Percentiles rank a stretch among this genome's conserved stretches.
phyloP scores from a whole-genome alignment of 495 filamentous ascomycete species.

The Trichoderma parareesei region DNA sequence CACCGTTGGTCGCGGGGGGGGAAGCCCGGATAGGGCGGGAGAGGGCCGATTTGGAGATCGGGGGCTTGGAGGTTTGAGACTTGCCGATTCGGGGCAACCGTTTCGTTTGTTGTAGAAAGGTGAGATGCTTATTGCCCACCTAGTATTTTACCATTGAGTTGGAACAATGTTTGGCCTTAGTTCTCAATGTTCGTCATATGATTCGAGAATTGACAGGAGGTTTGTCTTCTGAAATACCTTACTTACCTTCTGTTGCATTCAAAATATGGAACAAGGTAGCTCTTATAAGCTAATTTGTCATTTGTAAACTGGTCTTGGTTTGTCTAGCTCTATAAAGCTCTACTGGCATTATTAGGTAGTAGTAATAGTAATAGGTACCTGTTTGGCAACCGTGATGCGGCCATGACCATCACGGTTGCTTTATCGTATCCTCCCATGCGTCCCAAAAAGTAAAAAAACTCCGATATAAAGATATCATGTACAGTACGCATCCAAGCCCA shows the following conservation, averaged over 20 bases:
- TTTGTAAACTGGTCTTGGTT: not conserved
- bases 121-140: too few species aligned
- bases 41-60: not conserved
- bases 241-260: too few species aligned
- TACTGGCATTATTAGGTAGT: constrained; percentile 5
- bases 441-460: constrained; percentile 1
- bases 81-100: not conserved
- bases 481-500: not conserved
- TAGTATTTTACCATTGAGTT: not conserved
- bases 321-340: constrained; percentile 6
- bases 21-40: not conserved
- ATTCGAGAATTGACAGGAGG: not conserved
- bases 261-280: not conserved
- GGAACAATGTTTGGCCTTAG: not conserved
- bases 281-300: not conserved
- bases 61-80: not conserved
- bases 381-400: not conserved
- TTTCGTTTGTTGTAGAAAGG: not conserved
- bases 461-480: not conserved
- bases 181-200: not conserved
- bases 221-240: not conserved
- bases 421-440: not conserved
- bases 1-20: not conserved
- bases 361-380: not conserved
- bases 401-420: not conserved